A percentile compares a stretch with the other conserved stretches of the same genome.
Conservation (phyloP, 2,329 filamentous ascomycete genomes). For the Colletotrichum lentis region DNA sequence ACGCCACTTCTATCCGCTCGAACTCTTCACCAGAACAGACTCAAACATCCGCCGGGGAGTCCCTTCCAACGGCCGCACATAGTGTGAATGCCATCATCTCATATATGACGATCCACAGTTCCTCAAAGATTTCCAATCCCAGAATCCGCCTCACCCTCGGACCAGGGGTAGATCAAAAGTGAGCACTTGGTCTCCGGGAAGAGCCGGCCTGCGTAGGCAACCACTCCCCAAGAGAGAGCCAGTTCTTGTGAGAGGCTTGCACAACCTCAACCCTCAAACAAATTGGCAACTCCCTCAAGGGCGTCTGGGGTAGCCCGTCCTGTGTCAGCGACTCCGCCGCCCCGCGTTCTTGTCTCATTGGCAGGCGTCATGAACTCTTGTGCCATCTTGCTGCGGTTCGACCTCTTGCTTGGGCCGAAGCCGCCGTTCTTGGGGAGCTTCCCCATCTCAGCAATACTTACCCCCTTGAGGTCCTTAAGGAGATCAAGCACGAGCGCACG, state of each 20-base stretch:
- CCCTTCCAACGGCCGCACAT: neutral
- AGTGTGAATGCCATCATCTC: no score
- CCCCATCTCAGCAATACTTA: constrained; percentile 93
- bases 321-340: constrained; percentile 42
- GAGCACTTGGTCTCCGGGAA: neutral
- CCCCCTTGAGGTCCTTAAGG: constrained; percentile 84
- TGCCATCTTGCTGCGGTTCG: constrained; percentile 66
- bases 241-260: neutral
- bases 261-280: constrained; percentile 53
- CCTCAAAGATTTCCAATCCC: neutral
- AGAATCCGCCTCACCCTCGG: neutral
- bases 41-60: neutral
- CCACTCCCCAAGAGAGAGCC: neutral
- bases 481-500: constrained; percentile 83
- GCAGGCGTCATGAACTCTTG: constrained; percentile 69
- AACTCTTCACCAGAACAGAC: neutral
- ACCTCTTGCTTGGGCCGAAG: constrained; percentile 53
- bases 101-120: neutral
- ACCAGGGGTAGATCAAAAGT: neutral
- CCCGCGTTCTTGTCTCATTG: constrained; percentile 44
- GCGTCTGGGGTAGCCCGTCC: constrained; percentile 57
- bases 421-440: constrained; percentile 71
- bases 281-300: constrained; percentile 63
- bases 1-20: constrained; percentile 1
- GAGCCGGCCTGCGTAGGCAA: neutral